A percentile compares a stretch with the other conserved stretches of the same genome.
Evolutionary conservation across 2,329 filamentous ascomycete genomes (phyloP).

Genomic region (Chrysoporthe austroafricana): DNA sequence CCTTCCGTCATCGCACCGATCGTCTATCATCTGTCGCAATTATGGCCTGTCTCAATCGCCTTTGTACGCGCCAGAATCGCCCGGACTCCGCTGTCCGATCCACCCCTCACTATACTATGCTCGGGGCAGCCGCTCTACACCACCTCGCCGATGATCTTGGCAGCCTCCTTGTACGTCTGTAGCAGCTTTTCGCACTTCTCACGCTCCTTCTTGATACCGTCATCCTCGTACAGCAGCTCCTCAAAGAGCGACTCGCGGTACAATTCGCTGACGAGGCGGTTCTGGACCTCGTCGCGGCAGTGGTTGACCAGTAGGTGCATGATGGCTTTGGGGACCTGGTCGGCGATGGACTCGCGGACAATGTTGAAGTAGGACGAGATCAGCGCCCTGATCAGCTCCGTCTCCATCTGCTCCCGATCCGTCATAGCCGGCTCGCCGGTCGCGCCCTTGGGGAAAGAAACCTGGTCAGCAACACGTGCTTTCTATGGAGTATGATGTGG

Average conservation of each 20-base stretch:
- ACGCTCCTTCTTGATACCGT: slow-evolving; percentile 93
- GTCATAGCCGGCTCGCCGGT: slow-evolving; percentile 84
- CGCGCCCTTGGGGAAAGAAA: slow-evolving; percentile 47
- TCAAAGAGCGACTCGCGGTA: slow-evolving; percentile 92
- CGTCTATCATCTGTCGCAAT: slow-evolving; percentile 21
- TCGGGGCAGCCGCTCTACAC: slow-evolving; percentile 54
- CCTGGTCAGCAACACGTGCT: slow-evolving; percentile 31
- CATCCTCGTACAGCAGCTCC: slow-evolving; percentile 95
- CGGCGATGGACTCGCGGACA: slow-evolving; percentile 95
- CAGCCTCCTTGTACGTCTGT: slow-evolving; percentile 94
- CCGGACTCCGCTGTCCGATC: background rate
- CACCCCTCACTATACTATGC: too few species aligned
- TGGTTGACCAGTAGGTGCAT: slow-evolving; percentile 99
- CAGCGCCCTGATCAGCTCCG: slow-evolving; percentile 91
- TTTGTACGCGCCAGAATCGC: background rate
- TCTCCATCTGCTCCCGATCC: slow-evolving; percentile 95
- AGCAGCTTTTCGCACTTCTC: slow-evolving; percentile 98
- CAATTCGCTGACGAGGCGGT: slow-evolving; percentile 90
- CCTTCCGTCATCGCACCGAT: slow-evolving; percentile 19
- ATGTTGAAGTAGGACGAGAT: slow-evolving; percentile 99
- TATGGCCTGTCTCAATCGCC: background rate
- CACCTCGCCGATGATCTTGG: slow-evolving; percentile 97
- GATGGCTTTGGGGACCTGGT: slow-evolving; percentile 97
- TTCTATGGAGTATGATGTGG: background rate
- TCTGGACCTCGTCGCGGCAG: slow-evolving; percentile 97